phyloP scores from a whole-genome alignment of 2,329 filamentous ascomycete species.

The Aureobasidium sp. region DNA sequence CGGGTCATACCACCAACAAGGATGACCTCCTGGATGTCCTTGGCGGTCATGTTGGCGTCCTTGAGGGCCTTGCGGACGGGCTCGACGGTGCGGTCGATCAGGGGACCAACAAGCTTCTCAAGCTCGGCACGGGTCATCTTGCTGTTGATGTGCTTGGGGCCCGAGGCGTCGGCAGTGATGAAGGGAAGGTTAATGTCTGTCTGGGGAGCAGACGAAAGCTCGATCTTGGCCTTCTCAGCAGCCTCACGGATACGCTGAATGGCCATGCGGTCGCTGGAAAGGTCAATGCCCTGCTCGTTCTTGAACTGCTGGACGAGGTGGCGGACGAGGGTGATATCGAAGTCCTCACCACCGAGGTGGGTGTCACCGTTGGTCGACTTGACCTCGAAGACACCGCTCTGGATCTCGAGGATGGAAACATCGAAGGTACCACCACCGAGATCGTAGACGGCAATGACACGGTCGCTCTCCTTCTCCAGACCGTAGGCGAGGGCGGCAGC shows the following conservation, averaged over 20 bases:
- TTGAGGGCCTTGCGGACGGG: slow-evolving; percentile 95
- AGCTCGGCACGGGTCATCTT: slow-evolving; percentile 98
- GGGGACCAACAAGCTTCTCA: slow-evolving; percentile 94
- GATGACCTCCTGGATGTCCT: slow-evolving; percentile 93
- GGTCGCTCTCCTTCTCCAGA: slow-evolving; percentile 97
- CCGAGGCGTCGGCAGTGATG: slow-evolving; percentile 76
- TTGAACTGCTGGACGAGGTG: slow-evolving; percentile 77
- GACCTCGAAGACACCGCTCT: slow-evolving; percentile 98
- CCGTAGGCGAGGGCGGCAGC: slow-evolving; percentile 97
- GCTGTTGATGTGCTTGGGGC: slow-evolving; percentile 98
- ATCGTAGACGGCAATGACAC: slow-evolving; percentile 99
- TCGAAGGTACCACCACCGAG: slow-evolving; percentile 99
- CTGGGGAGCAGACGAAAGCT: slow-evolving; percentile 92
- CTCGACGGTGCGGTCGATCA: slow-evolving; percentile 87
- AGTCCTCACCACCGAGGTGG: slow-evolving; percentile 91
- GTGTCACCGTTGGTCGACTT: slow-evolving; percentile 98
- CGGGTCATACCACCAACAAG: slow-evolving; percentile 98
- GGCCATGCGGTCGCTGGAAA: slow-evolving; percentile 78
- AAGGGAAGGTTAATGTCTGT: slow-evolving; percentile 98
- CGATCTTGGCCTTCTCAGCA: slow-evolving; percentile 99
- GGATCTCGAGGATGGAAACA: slow-evolving; percentile 98
- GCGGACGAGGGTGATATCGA: slow-evolving; percentile 82
- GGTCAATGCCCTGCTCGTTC: slow-evolving; percentile 59
- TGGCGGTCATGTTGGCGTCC: slow-evolving; percentile 81
- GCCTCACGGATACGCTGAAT: slow-evolving; percentile 93